Conservation (phyloP, 2,329 filamentous ascomycete species). For the Thelonectria olida region DNA sequence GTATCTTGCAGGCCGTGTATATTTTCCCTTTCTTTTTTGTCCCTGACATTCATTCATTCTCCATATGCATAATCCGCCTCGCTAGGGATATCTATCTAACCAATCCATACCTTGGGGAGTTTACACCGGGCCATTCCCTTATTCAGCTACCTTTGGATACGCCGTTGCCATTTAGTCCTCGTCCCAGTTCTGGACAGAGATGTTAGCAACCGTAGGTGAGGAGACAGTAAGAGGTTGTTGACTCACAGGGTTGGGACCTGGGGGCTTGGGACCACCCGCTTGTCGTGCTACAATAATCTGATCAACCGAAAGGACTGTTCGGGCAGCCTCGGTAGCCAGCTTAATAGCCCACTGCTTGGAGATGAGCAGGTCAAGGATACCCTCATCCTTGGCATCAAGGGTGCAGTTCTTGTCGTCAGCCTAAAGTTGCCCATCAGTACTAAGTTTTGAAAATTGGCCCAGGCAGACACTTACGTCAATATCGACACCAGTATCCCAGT, state of each 20-base stretch:
- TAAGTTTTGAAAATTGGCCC: background rate
- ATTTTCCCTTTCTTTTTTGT: conserved; percentile 2
- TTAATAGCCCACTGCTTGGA: conserved; percentile 98
- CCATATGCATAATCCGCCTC: conserved; percentile 11
- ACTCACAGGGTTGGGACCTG: conserved; percentile 83
- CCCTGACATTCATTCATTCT: conserved; percentile 12
- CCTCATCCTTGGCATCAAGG: conserved; percentile 85
- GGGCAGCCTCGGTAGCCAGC: conserved; percentile 91
- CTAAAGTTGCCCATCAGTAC: conserved; percentile 49
- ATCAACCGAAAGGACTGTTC: conserved; percentile 94
- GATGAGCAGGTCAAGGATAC: conserved; percentile 90
- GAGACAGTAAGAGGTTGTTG: background rate
- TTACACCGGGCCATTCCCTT: conserved; percentile 31
- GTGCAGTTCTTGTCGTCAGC: conserved; percentile 83
- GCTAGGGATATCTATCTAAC: conserved; percentile 36
- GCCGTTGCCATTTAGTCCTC: conserved; percentile 61
- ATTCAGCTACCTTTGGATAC: conserved; percentile 28
- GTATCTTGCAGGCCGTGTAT: conserved; percentile 7
- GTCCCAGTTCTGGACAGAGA: conserved; percentile 64
- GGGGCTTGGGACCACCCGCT: conserved; percentile 96
- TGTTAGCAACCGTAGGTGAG: conserved; percentile 39
- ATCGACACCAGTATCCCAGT: conserved; percentile 93
- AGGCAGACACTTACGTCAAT: conserved; percentile 71
- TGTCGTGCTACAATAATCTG: conserved; percentile 99
- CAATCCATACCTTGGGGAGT: conserved; percentile 29